Conservation (phyloP, 2,329 filamentous ascomycete genomes). For the Lecanicillium sp. region DNA sequence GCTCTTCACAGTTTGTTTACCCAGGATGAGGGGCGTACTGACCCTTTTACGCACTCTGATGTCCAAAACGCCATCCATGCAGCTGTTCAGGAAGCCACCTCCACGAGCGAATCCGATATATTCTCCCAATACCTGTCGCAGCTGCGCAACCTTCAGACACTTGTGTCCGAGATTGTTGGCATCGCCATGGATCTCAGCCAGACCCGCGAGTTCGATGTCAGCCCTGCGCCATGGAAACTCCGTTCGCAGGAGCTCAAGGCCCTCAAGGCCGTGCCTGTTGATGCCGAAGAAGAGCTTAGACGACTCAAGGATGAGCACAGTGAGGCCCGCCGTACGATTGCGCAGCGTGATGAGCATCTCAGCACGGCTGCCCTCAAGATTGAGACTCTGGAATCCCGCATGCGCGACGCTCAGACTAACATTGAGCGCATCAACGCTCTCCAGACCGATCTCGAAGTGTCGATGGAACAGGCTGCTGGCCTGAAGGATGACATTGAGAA, state of each 20-base stretch:
- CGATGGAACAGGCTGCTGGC: slow-evolving; percentile 43
- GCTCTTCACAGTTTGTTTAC: slow-evolving; percentile 58
- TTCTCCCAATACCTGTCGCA: slow-evolving; percentile 63
- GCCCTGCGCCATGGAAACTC: slow-evolving; percentile 73
- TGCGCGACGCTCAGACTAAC: slow-evolving; percentile 77
- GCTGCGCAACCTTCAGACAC: slow-evolving; percentile 56
- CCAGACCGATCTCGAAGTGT: slow-evolving; percentile 51
- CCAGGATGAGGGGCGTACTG: slow-evolving; percentile 63
- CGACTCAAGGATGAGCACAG: slow-evolving; percentile 74
- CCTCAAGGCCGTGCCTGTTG: slow-evolving; percentile 73
- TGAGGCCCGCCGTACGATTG: slow-evolving; percentile 66
- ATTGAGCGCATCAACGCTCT: slow-evolving; percentile 62
- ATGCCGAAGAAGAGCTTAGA: slow-evolving; percentile 79
- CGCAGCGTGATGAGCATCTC: slow-evolving; percentile 71
- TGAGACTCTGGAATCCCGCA: slow-evolving; percentile 81
- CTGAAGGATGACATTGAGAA: slow-evolving; percentile 60
- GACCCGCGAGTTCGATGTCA: slow-evolving; percentile 73
- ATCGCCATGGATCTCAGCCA: slow-evolving; percentile 65
- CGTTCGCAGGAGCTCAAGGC: slow-evolving; percentile 75
- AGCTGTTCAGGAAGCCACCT: slow-evolving; percentile 42
- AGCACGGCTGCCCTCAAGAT: slow-evolving; percentile 89
- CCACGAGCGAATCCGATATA: slow-evolving; percentile 58
- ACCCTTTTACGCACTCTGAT: slow-evolving; percentile 61
- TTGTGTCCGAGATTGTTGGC: slow-evolving; percentile 64
- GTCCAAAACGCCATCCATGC: slow-evolving; percentile 57